A percentile compares a stretch with the other conserved stretches of the same genome.
These are phyloP conservation scores for Sequoiadendron giganteum DNA, from an alignment of 75 land plant species.

Conservation along the genomic window DNA sequence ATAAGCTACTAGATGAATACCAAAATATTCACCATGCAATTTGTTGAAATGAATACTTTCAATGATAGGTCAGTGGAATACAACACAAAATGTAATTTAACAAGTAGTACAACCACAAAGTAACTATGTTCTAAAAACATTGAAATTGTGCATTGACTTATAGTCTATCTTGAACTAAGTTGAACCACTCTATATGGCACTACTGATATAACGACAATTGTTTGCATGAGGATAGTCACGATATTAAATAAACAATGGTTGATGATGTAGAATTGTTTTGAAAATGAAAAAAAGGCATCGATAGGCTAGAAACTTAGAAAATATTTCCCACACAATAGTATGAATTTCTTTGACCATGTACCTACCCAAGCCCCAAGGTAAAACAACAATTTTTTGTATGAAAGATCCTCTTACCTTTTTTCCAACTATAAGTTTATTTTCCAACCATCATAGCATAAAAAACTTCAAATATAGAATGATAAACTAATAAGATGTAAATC, in stretches of 20 bases:
- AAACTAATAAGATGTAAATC: background rate
- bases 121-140: background rate
- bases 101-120: background rate
- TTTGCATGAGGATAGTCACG: slow-evolving; percentile 31
- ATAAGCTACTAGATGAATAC: too few species aligned
- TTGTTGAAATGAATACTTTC: too few species aligned
- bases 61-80: too few species aligned
- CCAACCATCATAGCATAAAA: slow-evolving; percentile 20
- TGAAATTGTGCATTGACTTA: slow-evolving; percentile 8
- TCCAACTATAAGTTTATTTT: slow-evolving; percentile 51
- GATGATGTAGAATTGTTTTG: background rate
- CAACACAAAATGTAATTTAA: too few species aligned
- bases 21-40: too few species aligned
- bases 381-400: background rate
- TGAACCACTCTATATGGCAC: slow-evolving; percentile 53
- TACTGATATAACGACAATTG: slow-evolving; percentile 51
- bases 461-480: background rate
- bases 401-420: slow-evolving; percentile 44
- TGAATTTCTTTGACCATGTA: background rate
- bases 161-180: slow-evolving; percentile 64
- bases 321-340: background rate
- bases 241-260: background rate
- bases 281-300: too few species aligned
- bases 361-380: too few species aligned
- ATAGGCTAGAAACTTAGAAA: too few species aligned